These are phyloP conservation scores for Ambrosia trifida DNA, from an alignment of 129 eudicot genomes.

Conservation along the genomic window DNA sequence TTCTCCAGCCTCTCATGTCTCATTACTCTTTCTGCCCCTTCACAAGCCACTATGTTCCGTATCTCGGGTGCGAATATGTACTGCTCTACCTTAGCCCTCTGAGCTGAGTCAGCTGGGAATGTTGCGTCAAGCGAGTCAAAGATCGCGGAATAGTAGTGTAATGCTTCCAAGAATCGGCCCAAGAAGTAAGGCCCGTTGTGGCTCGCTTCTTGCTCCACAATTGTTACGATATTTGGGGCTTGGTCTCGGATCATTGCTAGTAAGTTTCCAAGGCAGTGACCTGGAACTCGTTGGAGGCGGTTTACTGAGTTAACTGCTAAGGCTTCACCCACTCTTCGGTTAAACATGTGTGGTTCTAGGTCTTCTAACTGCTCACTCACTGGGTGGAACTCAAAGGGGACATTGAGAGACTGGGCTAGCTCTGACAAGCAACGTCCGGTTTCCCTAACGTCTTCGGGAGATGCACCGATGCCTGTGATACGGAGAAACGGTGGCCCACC, in stretches of 20 bases:
- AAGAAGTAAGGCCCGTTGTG: conserved; percentile 79
- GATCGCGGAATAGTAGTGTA: conserved; percentile 68
- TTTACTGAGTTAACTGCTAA: conserved; percentile 73
- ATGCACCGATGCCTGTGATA: conserved; percentile 66
- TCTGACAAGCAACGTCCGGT: conserved; percentile 66
- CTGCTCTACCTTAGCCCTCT: conserved; percentile 84
- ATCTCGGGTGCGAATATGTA: conserved; percentile 74
- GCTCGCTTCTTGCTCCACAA: conserved; percentile 82
- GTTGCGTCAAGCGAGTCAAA: conserved; percentile 79
- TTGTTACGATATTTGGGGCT: conserved; percentile 71
- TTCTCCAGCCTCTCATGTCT: conserved; percentile 82
- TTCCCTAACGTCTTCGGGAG: conserved; percentile 59
- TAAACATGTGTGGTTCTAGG: conserved; percentile 70
- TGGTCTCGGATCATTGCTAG: conserved; percentile 70
- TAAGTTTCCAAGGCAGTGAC: conserved; percentile 46
- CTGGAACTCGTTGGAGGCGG: conserved; percentile 67
- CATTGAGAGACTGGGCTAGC: conserved; percentile 62
- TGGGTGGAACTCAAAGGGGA: conserved; percentile 68
- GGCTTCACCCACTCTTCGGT: conserved; percentile 74
- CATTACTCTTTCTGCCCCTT: conserved; percentile 70
- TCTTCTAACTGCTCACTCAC: conserved; percentile 64
- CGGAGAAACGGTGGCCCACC: conserved; percentile 70
- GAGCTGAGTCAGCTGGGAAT: conserved; percentile 65
- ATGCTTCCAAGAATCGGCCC: conserved; percentile 75
- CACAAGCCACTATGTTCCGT: conserved; percentile 66